Evolutionary conservation across 306 rosid species (phyloP).

Genomic region (Ammopiptanthus mongolicus): DNA sequence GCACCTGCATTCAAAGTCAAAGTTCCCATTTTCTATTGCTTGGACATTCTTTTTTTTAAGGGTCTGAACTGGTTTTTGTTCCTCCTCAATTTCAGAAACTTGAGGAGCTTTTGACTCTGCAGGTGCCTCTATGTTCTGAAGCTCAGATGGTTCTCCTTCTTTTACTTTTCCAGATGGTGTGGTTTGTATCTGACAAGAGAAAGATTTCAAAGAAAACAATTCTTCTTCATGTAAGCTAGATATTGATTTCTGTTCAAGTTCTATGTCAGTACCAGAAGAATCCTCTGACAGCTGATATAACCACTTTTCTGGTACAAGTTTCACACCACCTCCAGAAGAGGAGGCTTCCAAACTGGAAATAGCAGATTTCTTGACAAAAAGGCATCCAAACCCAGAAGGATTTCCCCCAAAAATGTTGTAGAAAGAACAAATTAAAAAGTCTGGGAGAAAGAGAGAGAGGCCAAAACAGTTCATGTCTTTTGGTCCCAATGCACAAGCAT

Average conservation of each 20-base stretch:
- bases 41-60: neutral
- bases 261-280: slow-evolving; percentile 47
- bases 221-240: slow-evolving; percentile 29
- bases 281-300: slow-evolving; percentile 36
- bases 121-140: slow-evolving; percentile 10
- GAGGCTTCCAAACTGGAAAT: slow-evolving; percentile 50
- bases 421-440: slow-evolving; percentile 77
- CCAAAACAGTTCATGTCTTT: slow-evolving; percentile 91
- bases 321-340: slow-evolving; percentile 63
- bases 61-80: slow-evolving; percentile 18
- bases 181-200: slow-evolving; percentile 52
- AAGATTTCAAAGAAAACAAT: slow-evolving; percentile 38
- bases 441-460: slow-evolving; percentile 76
- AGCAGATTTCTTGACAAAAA: slow-evolving; percentile 69
- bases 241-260: slow-evolving; percentile 31
- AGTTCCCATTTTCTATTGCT: slow-evolving; percentile 22
- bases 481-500: slow-evolving; percentile 88
- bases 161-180: slow-evolving; percentile 23
- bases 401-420: slow-evolving; percentile 84
- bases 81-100: slow-evolving; percentile 29
- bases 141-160: slow-evolving; percentile 29
- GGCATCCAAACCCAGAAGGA: slow-evolving; percentile 96
- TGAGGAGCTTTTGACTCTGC: slow-evolving; percentile 14
- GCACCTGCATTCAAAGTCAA: slow-evolving; percentile 50
- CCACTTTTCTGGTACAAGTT: slow-evolving; percentile 51